Evolutionary conservation across 2,329 filamentous ascomycete genomes (phyloP).

Genomic region (Dactylellina drechsleri): DNA sequence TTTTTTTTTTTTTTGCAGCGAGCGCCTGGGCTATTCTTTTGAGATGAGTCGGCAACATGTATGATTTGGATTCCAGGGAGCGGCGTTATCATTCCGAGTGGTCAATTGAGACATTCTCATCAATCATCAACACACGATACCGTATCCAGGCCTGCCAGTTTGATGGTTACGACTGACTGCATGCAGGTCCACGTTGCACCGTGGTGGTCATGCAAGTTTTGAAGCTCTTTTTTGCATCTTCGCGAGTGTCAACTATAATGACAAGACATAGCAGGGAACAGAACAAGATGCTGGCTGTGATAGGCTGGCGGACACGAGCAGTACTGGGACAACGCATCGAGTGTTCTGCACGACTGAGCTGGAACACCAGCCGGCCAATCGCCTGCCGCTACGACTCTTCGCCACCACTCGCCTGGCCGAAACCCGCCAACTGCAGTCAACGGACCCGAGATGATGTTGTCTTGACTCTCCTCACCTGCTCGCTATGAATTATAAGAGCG

Average conservation of each 20-base stretch:
- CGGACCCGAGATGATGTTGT: slow-evolving; percentile 4
- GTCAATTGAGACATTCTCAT: background rate
- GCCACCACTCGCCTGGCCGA: background rate
- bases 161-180: background rate
- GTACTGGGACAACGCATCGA: slow-evolving; percentile 34
- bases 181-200: slow-evolving; percentile 46
- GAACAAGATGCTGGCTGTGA: background rate
- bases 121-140: background rate
- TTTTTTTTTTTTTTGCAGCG: background rate
- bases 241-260: background rate
- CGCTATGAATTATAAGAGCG: slow-evolving; percentile 32
- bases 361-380: slow-evolving; percentile 32
- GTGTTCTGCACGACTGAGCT: slow-evolving; percentile 35
- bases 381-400: slow-evolving; percentile 36
- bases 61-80: too few relatives aligned
- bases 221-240: slow-evolving; percentile 1
- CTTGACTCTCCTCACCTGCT: slow-evolving; percentile 11
- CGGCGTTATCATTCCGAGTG: background rate
- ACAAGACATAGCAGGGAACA: too few relatives aligned
- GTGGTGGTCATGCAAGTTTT: background rate
- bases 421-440: slow-evolving; percentile 14
- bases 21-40: background rate
- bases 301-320: background rate
- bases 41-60: too few relatives aligned
- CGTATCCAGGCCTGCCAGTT: background rate